phyloP scores from a whole-genome alignment of 129 eudicot genomes.

The Centaurea solstitialis region DNA sequence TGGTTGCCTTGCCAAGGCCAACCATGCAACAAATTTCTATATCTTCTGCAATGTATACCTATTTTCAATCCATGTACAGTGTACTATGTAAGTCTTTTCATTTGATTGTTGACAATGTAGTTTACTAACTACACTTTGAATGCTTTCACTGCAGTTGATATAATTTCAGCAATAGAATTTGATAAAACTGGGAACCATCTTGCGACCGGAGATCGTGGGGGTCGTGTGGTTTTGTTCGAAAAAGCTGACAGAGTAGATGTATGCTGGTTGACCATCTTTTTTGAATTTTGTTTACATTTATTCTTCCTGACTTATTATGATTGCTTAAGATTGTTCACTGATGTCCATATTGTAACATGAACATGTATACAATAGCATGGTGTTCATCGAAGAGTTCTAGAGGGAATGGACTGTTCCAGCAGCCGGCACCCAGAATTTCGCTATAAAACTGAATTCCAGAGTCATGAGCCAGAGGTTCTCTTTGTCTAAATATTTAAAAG shows the following conservation, averaged over 20 bases:
- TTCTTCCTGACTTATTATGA: background rate
- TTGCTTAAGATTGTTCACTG: background rate
- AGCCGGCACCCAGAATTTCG: constrained; percentile 91
- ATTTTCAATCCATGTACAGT: background rate
- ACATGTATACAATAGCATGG: constrained; percentile 58
- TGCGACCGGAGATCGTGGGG: constrained; percentile 75
- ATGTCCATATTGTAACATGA: constrained; percentile 23
- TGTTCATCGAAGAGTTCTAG: constrained; percentile 67
- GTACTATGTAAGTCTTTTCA: background rate
- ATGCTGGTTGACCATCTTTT: constrained; percentile 26
- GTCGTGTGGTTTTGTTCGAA: constrained; percentile 68
- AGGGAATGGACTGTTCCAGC: constrained; percentile 71
- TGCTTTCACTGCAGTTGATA: constrained; percentile 51
- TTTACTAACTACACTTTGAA: constrained; percentile 9
- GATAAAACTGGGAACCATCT: constrained; percentile 65
- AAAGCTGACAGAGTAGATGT: constrained; percentile 49
- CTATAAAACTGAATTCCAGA: constrained; percentile 95
- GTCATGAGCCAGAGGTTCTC: constrained; percentile 95
- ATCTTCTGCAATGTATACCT: background rate
- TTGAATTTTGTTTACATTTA: background rate
- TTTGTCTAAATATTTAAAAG: background rate
- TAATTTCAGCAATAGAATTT: constrained; percentile 66
- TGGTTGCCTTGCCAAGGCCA: background rate
- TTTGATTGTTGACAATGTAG: constrained; percentile 9
- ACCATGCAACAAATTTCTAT: background rate